Base-by-base conservation (phyloP, 768 basidiomycete species). In the Agaricus sinodeliciosus region DNA sequence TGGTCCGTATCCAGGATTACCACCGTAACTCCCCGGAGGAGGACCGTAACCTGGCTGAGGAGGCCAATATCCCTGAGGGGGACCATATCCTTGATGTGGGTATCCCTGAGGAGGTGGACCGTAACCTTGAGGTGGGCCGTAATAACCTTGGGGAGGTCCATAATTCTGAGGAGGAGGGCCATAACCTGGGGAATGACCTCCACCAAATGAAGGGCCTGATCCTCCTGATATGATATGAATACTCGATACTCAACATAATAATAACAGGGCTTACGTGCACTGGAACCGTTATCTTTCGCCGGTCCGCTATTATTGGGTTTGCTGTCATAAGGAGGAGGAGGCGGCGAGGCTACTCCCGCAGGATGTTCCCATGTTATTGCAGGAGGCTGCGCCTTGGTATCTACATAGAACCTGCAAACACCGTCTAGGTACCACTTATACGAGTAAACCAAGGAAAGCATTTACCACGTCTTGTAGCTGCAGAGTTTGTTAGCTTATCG, bases 341-440 rank as follows among this genome's bases (percentile, higher is more conserved):
- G 74, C 1, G 77, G 67, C 26, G 70, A 62, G 4, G 71, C 65
- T 2, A 70, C 67, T 66, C 82, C 84, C n/a, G 76, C 65, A 0
- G 88, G 88, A 59, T 89, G 88, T 0, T 69, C 72, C 88, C 88
- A 90, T 12, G 74, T 77, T 35, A 84, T 80, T 16, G 76, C 73
- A 0, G 85, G 83, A 3, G 87, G 87, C 15, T 73, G 67, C 42
- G 77, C 75, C 22, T 60, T 65, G 0, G 84, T 86, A 59, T 90
- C 81, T 42, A 90, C 85, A 57, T 90, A 90, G 72, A 80, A 90
- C 87, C 88, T 90, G 56, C 25, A 34, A 40, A 25, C 26, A 31
- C 4, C n/a, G 3, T 13, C 8, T 40, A 41, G 22, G 26, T n/a
- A 27, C 7, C 9, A 9, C n/a, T 31, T 36, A 19, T 35, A 11